A percentile compares a stretch with the other conserved stretches of the same genome.
Evolutionary conservation across 176 grass and related monocot species (phyloP).

Genomic region (Zizania latifolia): DNA sequence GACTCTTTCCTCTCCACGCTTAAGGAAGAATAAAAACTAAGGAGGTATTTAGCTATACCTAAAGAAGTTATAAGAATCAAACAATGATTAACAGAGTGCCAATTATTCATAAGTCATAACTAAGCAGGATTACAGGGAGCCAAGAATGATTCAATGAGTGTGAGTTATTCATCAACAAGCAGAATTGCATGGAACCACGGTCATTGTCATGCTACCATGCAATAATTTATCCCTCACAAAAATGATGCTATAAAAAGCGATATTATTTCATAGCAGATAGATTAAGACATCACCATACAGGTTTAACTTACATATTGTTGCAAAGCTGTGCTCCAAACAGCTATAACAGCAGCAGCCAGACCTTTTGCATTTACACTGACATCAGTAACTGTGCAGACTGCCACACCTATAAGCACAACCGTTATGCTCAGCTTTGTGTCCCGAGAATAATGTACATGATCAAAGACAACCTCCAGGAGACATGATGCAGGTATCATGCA

Average conservation of each 20-base stretch:
- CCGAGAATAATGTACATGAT: constrained; percentile 69
- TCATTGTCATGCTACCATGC: neutral
- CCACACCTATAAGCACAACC: constrained; percentile 71
- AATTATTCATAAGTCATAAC: too few relatives aligned
- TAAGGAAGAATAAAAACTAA: neutral
- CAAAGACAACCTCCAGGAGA: constrained; percentile 85
- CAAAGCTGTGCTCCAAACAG: constrained; percentile 89
- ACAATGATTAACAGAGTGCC: neutral
- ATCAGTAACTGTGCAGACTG: constrained; percentile 83
- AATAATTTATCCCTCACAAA: neutral
- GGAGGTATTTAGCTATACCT: neutral
- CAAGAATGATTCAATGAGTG: too few relatives aligned
- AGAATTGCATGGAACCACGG: neutral
- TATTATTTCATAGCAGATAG: neutral
- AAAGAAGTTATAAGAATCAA: neutral
- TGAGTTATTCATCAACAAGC: neutral
- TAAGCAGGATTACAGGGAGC: too few relatives aligned
- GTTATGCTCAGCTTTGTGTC: constrained; percentile 86
- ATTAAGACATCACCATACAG: neutral
- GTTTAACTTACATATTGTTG: constrained; percentile 85
- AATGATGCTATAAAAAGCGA: neutral
- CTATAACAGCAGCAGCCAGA: constrained; percentile 73
- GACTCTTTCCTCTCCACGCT: neutral
- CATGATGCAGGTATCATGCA: constrained; percentile 98
- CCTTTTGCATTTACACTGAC: constrained; percentile 87